These are phyloP conservation scores for Artemisia princeps DNA, from an alignment of 140 eudicot genomes.

Conservation along the genomic window DNA sequence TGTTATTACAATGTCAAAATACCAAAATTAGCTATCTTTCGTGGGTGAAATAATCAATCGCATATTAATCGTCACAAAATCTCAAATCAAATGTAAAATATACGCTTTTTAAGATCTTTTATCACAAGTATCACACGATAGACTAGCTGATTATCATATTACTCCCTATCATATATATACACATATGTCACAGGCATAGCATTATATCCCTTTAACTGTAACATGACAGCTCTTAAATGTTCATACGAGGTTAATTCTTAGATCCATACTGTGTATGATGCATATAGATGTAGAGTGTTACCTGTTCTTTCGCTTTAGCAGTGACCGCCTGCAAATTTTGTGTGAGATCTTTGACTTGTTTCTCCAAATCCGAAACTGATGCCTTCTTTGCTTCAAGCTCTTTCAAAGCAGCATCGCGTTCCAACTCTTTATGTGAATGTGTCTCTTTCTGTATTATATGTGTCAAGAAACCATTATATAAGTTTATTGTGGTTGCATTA, in stretches of 20 bases:
- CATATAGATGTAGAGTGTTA: constrained; percentile 25
- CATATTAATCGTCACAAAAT: neutral
- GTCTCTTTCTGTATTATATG: constrained; percentile 43
- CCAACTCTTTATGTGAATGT: constrained; percentile 42
- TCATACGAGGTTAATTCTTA: neutral
- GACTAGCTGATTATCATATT: neutral
- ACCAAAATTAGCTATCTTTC: constrained; percentile 1
- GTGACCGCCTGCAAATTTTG: constrained; percentile 19
- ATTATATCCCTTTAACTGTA: neutral
- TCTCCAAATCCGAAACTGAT: constrained; percentile 37
- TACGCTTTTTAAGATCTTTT: neutral
- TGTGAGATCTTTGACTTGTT: constrained; percentile 61
- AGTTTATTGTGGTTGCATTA: constrained; percentile 5
- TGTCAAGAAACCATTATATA: constrained; percentile 6
- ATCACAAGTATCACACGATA: neutral
- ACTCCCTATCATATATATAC: no score
- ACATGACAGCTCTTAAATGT: neutral
- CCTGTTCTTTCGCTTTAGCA: constrained; percentile 58
- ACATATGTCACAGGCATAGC: neutral
- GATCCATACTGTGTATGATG: constrained; percentile 2
- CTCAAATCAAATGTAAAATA: neutral
- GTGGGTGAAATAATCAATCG: neutral
- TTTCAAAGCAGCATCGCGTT: constrained; percentile 56
- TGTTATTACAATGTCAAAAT: constrained; percentile 19
- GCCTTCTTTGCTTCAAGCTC: constrained; percentile 63